Conservation (phyloP, 1,284 basidiomycete species). For the Xerocomus nothofagi region DNA sequence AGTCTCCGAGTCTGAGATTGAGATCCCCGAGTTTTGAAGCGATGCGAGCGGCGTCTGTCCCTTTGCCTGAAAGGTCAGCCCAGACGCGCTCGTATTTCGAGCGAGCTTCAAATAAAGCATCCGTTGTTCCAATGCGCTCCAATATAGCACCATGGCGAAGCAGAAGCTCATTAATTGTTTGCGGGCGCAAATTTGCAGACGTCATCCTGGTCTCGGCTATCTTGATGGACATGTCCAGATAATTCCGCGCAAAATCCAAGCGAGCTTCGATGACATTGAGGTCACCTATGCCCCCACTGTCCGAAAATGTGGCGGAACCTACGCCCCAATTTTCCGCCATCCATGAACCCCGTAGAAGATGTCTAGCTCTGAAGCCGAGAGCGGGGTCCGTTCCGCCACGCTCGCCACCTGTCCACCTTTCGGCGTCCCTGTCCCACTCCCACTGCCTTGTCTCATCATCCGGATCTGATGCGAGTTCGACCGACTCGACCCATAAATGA, state of each 20-base stretch:
- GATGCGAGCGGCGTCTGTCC: constrained; percentile 50
- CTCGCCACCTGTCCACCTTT: constrained; percentile 72
- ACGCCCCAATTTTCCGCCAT: constrained; percentile 73
- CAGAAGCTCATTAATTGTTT: constrained; percentile 60
- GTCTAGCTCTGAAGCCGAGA: constrained; percentile 65
- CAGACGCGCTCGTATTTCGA: constrained; percentile 67
- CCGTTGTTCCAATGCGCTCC: constrained; percentile 64
- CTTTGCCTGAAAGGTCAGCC: constrained; percentile 43
- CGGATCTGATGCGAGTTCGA: constrained; percentile 51
- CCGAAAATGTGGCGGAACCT: constrained; percentile 44
- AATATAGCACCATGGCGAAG: constrained; percentile 62
- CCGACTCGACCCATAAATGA: constrained; percentile 72
- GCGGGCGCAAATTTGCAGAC: constrained; percentile 44
- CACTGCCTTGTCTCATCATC: constrained; percentile 58
- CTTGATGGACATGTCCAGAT: constrained; percentile 52
- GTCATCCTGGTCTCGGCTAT: constrained; percentile 43
- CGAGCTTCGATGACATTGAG: constrained; percentile 52
- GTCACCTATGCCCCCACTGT: constrained; percentile 38
- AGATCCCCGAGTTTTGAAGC: constrained; percentile 70
- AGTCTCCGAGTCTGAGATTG: constrained; percentile 51
- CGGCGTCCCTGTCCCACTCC: constrained; percentile 74
- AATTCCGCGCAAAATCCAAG: constrained; percentile 53
- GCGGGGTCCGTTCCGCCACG: constrained; percentile 72
- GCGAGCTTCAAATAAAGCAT: constrained; percentile 58
- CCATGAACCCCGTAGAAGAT: constrained; percentile 75